Evolutionary conservation across 306 rosid genomes (phyloP), one percentile per base, ranked within the genome.

Genomic region (Vigna unguiculata): DNA sequence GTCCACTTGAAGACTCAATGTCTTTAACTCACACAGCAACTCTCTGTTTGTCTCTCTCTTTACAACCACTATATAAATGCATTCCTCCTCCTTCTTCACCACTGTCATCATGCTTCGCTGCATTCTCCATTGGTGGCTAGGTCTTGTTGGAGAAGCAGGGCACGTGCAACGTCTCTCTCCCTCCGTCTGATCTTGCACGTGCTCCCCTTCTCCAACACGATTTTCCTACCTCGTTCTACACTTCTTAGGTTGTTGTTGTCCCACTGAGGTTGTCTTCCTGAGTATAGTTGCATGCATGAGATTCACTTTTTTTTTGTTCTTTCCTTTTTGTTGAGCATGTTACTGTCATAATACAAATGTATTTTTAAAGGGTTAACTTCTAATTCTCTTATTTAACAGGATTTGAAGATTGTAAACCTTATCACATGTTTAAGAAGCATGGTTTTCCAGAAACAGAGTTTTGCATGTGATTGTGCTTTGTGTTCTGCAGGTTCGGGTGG

Each of bases 101-200:
- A 67, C 3, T 69, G 72, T 48, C 24, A 24, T 7, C 40, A 10
- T 8, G 60, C 16, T 49, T 69, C 66, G 62, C 34, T 55, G 12
- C 9, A 40, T 7, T 17, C 53, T 28, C 36, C 55, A 83, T 79
- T 84, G 88, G 94, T 53, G 92, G 85, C 85, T 81, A 80, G 71
- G 62, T 83, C 88, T 66, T 68, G 96, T 61, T 90, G 97, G 97
- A 93, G 97, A 93, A 89, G 96, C 96, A 93, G 97, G 97, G 93
- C 97, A 90, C 97, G 96, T 93, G 97, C 97, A 93, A 72, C 17
- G 1, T 40, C 45, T 9, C 45, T 40, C 45, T 40, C 45, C 97
- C 90, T 68, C 17, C n/a, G n/a, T n/a, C n/a, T n/a, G n/a, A n/a
- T n/a, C n/a, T 82, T 93, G 92, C 97, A 87, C 97, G 92, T 93